A percentile compares a stretch with the other conserved stretches of the same genome.
These are phyloP conservation scores for Mayamaea pseudoterrestris DNA, from an alignment of 108 stramenopile species.

Conservation along the genomic window DNA sequence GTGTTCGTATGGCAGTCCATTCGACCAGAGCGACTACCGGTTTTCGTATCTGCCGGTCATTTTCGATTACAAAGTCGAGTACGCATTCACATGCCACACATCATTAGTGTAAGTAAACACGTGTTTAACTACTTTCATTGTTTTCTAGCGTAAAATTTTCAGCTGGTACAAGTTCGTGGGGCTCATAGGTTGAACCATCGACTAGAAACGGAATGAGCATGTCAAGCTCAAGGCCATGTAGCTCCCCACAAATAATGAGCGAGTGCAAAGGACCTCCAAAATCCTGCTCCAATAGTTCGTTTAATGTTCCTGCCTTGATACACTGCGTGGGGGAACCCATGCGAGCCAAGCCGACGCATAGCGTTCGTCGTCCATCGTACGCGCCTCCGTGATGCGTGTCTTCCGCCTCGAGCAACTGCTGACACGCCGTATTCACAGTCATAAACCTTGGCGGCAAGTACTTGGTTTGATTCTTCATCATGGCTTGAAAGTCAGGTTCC, in stretches of 20 bases:
- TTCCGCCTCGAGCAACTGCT: conserved; percentile 90
- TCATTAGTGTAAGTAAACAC: too few relatives aligned
- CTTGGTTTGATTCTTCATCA: conserved; percentile 75
- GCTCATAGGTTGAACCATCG: conserved; percentile 41
- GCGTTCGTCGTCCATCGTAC: conserved; percentile 47
- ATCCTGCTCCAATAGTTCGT: conserved; percentile 79
- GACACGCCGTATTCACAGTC: conserved; percentile 83
- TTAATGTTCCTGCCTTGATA: conserved; percentile 86
- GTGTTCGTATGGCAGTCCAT: too few relatives aligned
- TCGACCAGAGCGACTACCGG: too few relatives aligned
- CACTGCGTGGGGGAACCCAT: conserved; percentile 87
- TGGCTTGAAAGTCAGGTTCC: conserved; percentile 97
- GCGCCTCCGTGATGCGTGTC: conserved; percentile 43
- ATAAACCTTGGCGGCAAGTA: conserved; percentile 98
- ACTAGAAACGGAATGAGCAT: conserved; percentile 56
- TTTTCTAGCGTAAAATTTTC: conserved; percentile 5
- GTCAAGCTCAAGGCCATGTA: conserved; percentile 90
- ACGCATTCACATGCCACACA: too few relatives aligned
- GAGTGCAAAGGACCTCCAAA: conserved; percentile 94
- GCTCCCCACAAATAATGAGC: conserved; percentile 88
- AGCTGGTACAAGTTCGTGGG: conserved; percentile 20
- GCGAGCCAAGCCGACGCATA: conserved; percentile 88
- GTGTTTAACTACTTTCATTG: background rate
- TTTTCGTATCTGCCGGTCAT: too few relatives aligned
- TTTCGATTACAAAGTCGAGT: too few relatives aligned